Evolutionary conservation across 768 basidiomycete genomes (phyloP).

Genomic region (Flagelloscypha sp.): DNA sequence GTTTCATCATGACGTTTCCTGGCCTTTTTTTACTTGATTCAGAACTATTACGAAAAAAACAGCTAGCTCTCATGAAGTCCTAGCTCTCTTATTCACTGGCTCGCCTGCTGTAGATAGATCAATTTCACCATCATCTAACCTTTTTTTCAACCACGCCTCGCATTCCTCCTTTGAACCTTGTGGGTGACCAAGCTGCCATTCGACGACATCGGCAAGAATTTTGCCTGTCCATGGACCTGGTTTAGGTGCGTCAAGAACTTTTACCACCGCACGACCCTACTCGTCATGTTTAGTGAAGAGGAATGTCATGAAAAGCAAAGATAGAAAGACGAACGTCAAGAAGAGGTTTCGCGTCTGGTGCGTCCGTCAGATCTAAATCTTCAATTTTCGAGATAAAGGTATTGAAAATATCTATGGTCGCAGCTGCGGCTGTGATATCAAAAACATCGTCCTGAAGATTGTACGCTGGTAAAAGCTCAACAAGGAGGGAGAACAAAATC

Average conservation of each 20-base stretch:
- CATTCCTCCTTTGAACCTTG: slow-evolving; percentile 59
- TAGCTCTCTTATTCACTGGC: slow-evolving; percentile 29
- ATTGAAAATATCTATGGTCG: slow-evolving; percentile 58
- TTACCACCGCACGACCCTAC: slow-evolving; percentile 71
- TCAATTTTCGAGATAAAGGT: slow-evolving; percentile 50
- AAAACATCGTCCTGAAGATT: slow-evolving; percentile 29
- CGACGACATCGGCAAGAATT: slow-evolving; percentile 56
- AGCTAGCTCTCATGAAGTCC: slow-evolving; percentile 20
- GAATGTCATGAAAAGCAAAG: slow-evolving; percentile 1
- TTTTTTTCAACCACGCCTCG: slow-evolving; percentile 55
- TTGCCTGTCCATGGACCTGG: slow-evolving; percentile 67
- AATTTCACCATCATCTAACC: slow-evolving; percentile 35
- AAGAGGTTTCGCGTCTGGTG: slow-evolving; percentile 63
- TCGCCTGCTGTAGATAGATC: slow-evolving; percentile 17
- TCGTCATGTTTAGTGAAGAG: too few relatives aligned
- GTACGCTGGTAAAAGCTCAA: slow-evolving; percentile 57
- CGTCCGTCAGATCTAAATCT: slow-evolving; percentile 48
- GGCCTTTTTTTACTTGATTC: too few relatives aligned
- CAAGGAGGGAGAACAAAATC: slow-evolving; percentile 65
- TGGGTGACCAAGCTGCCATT: slow-evolving; percentile 85
- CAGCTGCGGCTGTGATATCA: slow-evolving; percentile 32
- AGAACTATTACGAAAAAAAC: too few relatives aligned
- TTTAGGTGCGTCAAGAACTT: slow-evolving; percentile 40
- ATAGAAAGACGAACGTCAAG: slow-evolving; percentile 55
- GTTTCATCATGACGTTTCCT: too few relatives aligned